Evolutionary conservation across 2,329 filamentous ascomycete genomes (phyloP).

Genomic region (Aspergillus novofumigatus): DNA sequence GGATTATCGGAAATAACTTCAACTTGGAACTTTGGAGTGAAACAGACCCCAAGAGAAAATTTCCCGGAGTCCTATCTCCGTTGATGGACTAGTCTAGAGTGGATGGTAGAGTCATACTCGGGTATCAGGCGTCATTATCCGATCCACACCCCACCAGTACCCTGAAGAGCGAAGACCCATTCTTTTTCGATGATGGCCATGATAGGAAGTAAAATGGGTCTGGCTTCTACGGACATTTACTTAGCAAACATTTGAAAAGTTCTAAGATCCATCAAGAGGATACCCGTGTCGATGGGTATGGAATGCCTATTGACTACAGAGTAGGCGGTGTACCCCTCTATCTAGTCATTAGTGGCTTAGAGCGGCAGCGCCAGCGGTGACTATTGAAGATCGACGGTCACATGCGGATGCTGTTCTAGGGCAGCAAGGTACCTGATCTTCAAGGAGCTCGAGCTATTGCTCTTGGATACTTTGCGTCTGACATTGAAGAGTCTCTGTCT

Average conservation of each 20-base stretch:
- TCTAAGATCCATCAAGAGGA: neutral
- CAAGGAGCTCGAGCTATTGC: neutral
- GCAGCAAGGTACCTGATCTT: neutral
- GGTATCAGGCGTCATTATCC: too few species aligned
- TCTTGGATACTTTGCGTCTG: neutral
- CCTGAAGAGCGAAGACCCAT: too few species aligned
- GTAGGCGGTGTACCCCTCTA: neutral
- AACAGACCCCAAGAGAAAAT: too few species aligned
- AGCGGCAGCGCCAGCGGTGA: neutral
- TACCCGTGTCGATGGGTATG: neutral
- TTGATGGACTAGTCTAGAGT: neutral
- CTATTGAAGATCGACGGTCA: neutral
- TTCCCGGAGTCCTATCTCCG: neutral
- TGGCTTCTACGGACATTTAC: neutral
- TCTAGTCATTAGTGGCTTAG: neutral
- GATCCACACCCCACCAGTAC: neutral
- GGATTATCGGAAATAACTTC: neutral
- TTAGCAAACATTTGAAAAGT: neutral
- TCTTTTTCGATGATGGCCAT: neutral
- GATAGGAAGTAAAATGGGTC: neutral
- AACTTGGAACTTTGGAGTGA: neutral
- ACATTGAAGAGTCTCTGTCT: neutral
- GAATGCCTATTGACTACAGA: neutral
- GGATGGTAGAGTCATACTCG: neutral
- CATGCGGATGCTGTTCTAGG: neutral